A percentile compares a stretch with the other conserved stretches of the same genome.
phyloP scores from a whole-genome alignment of 495 filamentous ascomycete species.

The Chaetomium fimeti region DNA sequence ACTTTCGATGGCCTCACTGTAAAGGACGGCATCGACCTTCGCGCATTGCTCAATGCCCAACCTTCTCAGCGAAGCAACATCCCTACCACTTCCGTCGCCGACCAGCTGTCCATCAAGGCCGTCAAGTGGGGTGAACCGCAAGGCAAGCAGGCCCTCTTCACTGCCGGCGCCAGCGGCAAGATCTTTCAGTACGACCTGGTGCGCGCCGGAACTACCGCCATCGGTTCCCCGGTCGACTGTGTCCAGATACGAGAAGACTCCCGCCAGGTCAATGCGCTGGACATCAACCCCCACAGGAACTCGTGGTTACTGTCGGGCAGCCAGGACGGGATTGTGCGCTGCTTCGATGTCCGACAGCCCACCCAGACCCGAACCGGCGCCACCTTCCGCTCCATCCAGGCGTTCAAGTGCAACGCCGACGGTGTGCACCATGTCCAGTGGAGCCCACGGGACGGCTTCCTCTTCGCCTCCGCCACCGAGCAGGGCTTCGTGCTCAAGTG shows the following conservation, averaged over 20 bases:
- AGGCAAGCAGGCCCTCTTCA: conserved; percentile 62
- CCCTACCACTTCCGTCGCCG: conserved; percentile 51
- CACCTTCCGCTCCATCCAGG: conserved; percentile 44
- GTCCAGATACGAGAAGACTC: conserved; percentile 73
- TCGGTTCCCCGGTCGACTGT: conserved; percentile 63
- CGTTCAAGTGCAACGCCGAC: conserved; percentile 60
- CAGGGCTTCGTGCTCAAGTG: conserved; percentile 67
- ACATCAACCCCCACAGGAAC: conserved; percentile 80
- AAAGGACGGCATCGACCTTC: conserved; percentile 76
- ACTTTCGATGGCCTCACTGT: conserved; percentile 66
- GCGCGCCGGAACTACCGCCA: conserved; percentile 41
- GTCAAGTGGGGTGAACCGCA: conserved; percentile 72
- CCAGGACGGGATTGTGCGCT: conserved; percentile 85
- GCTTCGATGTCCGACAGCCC: conserved; percentile 50
- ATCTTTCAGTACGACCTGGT: conserved; percentile 85
- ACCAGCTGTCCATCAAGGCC: conserved; percentile 77
- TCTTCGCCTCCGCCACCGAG: conserved; percentile 90
- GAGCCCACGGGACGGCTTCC: conserved; percentile 78
- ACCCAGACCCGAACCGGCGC: conserved; percentile 40
- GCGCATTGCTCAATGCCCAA: conserved; percentile 69
- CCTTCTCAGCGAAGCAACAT: conserved; percentile 59
- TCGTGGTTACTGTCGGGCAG: conserved; percentile 81
- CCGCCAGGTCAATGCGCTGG: conserved; percentile 87
- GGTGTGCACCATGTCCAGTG: conserved; percentile 84
- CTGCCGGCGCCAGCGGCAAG: conserved; percentile 80